Evolutionary conservation across 306 rosid genomes (phyloP), one percentile per base, ranked within the genome.

Genomic region (Psophocarpus tetragonolobus): DNA sequence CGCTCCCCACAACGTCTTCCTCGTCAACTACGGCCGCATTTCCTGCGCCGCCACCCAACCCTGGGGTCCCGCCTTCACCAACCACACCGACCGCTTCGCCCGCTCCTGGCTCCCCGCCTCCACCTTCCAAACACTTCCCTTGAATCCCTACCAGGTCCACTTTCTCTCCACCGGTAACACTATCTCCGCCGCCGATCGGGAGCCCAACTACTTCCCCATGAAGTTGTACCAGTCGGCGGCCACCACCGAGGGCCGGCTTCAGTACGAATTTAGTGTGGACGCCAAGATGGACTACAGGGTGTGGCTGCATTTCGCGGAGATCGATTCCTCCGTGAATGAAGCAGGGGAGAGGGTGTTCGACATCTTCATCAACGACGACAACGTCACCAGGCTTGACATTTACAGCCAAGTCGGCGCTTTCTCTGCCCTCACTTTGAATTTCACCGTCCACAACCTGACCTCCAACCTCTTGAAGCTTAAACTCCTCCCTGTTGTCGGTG

Each of bases 251-350:
- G 81, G 62, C 0, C 13, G 1, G 0, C 30, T 95, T 85, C 89
- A 74, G 85, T 95, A 92, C 74, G 73, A 71, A 62, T 83, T 95
- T 85, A 13, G 24, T 17, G 97, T 95, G 87, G 99, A 95, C 39
- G 97, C 99, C 35, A 95, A 92, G 86, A 86, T 90, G 72, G 98
- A 94, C 61, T 94, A 94, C 50, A 70, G 84, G 92, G 76, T 94
- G 83, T 92, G 97, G 99, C 79, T 95, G 51, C 99, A 95, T 70
- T 95, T 95, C 21, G 93, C 91, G 1, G 99, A 95, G 83, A 85
- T 95, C 26, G 97, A 91, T 87, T 72, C 91, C 58, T 85, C 68
- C 13, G 97, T 95, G 84, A 88, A 23, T 77, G 87, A 45, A 81
- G 87, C 76, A 0, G 92, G 93, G 44, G 88, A 95, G 83, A 90